Evolutionary conservation across 2,329 filamentous ascomycete species (phyloP).

Genomic region (Colletotrichum sp.): DNA sequence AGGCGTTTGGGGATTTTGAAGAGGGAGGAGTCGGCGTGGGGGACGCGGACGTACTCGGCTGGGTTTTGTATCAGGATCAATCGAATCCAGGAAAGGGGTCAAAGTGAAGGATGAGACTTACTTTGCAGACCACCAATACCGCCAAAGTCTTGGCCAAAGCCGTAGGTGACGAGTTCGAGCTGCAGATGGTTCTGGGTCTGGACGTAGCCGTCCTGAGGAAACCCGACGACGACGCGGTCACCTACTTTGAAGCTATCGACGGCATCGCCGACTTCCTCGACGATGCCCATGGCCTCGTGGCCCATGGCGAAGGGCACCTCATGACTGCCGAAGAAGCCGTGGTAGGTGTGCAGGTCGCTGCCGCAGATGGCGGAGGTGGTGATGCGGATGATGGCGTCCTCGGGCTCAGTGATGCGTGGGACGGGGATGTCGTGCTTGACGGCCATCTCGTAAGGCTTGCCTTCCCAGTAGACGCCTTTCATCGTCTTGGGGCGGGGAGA

Average conservation of each 20-base stretch:
- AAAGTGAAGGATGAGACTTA: neutral
- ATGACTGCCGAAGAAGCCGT: slow-evolving; percentile 24
- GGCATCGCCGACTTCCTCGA: slow-evolving; percentile 36
- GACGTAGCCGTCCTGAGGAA: slow-evolving; percentile 23
- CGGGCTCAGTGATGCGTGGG: slow-evolving; percentile 18
- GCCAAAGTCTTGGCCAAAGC: neutral
- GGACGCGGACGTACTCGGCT: slow-evolving; percentile 63
- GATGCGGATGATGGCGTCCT: slow-evolving; percentile 40
- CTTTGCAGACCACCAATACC: slow-evolving; percentile 6
- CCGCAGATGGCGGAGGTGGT: slow-evolving; percentile 39
- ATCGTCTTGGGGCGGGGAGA: neutral
- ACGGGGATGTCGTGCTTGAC: slow-evolving; percentile 21
- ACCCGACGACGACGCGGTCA: slow-evolving; percentile 42
- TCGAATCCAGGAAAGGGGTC: neutral
- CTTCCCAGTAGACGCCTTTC: slow-evolving; percentile 26
- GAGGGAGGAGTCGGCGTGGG: slow-evolving; percentile 71
- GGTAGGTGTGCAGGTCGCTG: slow-evolving; percentile 38
- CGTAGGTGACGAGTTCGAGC: neutral
- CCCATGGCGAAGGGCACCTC: slow-evolving; percentile 30
- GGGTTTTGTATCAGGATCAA: neutral
- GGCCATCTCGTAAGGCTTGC: slow-evolving; percentile 20
- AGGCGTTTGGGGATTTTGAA: slow-evolving; percentile 67
- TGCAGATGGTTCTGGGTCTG: neutral
- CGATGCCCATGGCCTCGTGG: slow-evolving; percentile 47
- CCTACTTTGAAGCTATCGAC: slow-evolving; percentile 38